Conservation (phyloP, 768 basidiomycete genomes). For the Rubroboletus satanas region DNA sequence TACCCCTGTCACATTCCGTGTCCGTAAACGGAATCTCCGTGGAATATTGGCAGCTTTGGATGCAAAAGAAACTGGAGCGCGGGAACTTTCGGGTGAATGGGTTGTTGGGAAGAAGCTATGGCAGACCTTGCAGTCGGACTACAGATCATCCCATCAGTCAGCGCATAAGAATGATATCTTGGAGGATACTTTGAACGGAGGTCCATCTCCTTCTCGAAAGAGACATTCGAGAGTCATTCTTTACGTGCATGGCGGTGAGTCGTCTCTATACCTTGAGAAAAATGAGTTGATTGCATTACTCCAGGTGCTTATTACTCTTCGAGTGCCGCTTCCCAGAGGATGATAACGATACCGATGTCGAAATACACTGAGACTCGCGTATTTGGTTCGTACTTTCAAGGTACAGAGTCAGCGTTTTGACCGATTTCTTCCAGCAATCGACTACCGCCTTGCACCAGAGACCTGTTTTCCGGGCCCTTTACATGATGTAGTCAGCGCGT, state of each 20-base stretch:
- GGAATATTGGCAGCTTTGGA: constrained; percentile 81
- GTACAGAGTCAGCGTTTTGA: not conserved
- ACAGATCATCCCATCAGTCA: constrained; percentile 47
- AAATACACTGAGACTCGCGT: constrained; percentile 87
- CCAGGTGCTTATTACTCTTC: constrained; percentile 90
- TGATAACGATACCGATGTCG: constrained; percentile 87
- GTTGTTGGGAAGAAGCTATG: constrained; percentile 91
- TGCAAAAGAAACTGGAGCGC: constrained; percentile 63
- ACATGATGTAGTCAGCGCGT: constrained; percentile 81
- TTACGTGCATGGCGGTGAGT: constrained; percentile 87
- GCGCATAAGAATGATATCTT: constrained; percentile 16
- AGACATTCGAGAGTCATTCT: constrained; percentile 80
- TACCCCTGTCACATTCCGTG: constrained; percentile 89
- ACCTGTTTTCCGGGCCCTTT: constrained; percentile 89
- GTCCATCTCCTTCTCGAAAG: constrained; percentile 25
- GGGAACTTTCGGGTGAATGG: constrained; percentile 94
- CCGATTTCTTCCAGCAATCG: constrained; percentile 54
- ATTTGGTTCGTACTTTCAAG: constrained; percentile 53
- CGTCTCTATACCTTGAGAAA: not conserved
- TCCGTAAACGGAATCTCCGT: constrained; percentile 64
- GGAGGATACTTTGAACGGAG: constrained; percentile 18
- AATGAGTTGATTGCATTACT: constrained; percentile 1
- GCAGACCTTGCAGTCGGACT: constrained; percentile 80
- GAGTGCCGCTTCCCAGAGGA: constrained; percentile 84
- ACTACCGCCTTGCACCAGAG: constrained; percentile 95